Evolutionary conservation across 768 basidiomycete species (phyloP), one percentile per base, ranked within the genome.

Genomic region (Russula olivacea): DNA sequence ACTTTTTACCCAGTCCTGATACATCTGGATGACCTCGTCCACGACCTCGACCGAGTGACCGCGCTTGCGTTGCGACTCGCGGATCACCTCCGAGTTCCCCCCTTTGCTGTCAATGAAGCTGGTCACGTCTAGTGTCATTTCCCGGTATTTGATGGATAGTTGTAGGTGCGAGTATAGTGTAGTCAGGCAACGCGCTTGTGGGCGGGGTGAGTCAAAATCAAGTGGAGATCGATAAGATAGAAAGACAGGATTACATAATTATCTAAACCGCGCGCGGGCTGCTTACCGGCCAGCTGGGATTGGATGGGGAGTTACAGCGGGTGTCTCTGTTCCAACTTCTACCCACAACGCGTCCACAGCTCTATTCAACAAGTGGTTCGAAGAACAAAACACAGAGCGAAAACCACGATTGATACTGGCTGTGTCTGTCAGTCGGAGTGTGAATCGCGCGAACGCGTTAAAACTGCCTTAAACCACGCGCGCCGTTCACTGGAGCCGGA

Each of bases 1-100:
- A 97, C 97, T 86, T 75, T 93, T 91, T 57, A 93, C 92, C 93
- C 95, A 98, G 68, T 93, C 90, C 11, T 82, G 75, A 71, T 98
- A 97, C 85, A 95, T 86, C 71, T 84, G 83, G 63, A 98, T 86
- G 62, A 98, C 83, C 74, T 98, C 93, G 74, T 98, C 94, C 17
- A 98, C 95, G 68, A 97, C 74, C 74, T 94, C 95, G 56, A 91
- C 91, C 21, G 89, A 82, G 60, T 93, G 87, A 11, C 90, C 91
- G 53, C 97, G 84, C 76, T 92, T 94, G 70, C 86, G 80, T 78
- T 99, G 96, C 4, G 95, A 98, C 70, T 93, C 93, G 61, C 88
- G 79, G 65, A 98, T 94, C 71, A 86, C 83, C 68, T 89, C 86
- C 17, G 95, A 85, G 77, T 97, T 91, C 40, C 97, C 97, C 28